Percentiles rank a stretch among this genome's conserved stretches.
phyloP scores from a whole-genome alignment of 495 filamentous ascomycete species.

The Bacidia rubella region DNA sequence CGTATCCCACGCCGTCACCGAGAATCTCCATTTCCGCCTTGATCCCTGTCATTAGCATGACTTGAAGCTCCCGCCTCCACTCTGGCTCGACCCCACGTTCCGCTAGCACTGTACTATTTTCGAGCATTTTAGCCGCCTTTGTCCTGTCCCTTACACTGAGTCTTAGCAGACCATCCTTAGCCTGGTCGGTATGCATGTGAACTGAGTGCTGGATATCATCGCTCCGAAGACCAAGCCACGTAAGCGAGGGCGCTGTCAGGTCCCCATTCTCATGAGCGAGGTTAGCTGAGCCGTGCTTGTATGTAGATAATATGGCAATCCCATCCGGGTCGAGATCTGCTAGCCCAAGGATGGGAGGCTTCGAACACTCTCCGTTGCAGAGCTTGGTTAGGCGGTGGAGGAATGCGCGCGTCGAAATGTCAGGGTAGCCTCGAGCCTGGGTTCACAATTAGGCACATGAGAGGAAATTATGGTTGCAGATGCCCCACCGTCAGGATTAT shows the following conservation, averaged over 20 bases:
- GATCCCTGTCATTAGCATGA: slow-evolving; percentile 72
- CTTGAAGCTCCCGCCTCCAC: slow-evolving; percentile 57
- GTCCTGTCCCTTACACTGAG: slow-evolving; percentile 54
- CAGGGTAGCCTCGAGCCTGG: slow-evolving; percentile 86
- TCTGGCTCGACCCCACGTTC: slow-evolving; percentile 36
- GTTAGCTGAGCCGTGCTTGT: slow-evolving; percentile 66
- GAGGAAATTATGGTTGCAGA: background rate
- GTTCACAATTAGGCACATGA: background rate
- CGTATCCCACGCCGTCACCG: slow-evolving; percentile 23
- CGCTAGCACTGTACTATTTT: slow-evolving; percentile 33
- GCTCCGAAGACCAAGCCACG: slow-evolving; percentile 64
- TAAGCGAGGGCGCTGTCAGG: slow-evolving; percentile 41
- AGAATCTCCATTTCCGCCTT: slow-evolving; percentile 88
- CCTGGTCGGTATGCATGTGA: slow-evolving; percentile 13
- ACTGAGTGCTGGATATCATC: slow-evolving; percentile 34
- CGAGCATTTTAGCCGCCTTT: slow-evolving; percentile 54
- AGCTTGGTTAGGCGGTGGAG: slow-evolving; percentile 26
- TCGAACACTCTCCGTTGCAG: slow-evolving; percentile 12
- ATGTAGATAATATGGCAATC: slow-evolving; percentile 71
- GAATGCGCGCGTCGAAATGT: slow-evolving; percentile 67
- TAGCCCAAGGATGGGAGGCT: slow-evolving; percentile 45
- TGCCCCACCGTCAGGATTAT: slow-evolving; percentile 53
- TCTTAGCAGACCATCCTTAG: slow-evolving; percentile 31
- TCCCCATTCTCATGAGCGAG: slow-evolving; percentile 56
- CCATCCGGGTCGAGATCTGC: slow-evolving; percentile 82